These are phyloP conservation scores for Eutypella sp. DNA, from an alignment of 2,329 filamentous ascomycete genomes.

Conservation along the genomic window DNA sequence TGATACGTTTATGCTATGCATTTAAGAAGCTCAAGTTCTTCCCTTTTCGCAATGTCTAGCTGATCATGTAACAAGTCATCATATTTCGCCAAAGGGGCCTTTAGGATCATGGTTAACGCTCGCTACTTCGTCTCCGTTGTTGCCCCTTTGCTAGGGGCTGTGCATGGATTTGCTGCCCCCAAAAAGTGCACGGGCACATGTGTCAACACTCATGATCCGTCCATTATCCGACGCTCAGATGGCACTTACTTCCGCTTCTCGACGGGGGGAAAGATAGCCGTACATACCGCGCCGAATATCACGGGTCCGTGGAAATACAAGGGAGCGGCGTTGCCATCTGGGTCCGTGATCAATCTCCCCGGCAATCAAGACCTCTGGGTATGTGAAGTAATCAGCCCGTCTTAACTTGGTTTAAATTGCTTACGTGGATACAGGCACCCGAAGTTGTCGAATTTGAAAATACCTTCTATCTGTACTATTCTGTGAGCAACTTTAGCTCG, in stretches of 20 bases:
- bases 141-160: conserved; percentile 13
- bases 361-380: conserved; percentile 37
- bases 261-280: conserved; percentile 34
- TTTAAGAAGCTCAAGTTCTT: not conserved
- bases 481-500: conserved; percentile 57
- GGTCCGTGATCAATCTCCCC: conserved; percentile 29
- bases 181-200: conserved; percentile 35
- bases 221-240: conserved; percentile 36
- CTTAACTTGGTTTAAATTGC: no score
- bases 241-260: conserved; percentile 39
- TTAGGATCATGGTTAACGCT: not conserved
- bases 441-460: conserved; percentile 54
- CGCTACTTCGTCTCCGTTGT: not conserved
- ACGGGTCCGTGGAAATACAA: conserved; percentile 36
- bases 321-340: conserved; percentile 31
- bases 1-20: not conserved
- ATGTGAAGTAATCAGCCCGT: conserved; percentile 11
- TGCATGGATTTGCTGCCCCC: conserved; percentile 28
- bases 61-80: not conserved
- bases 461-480: conserved; percentile 63
- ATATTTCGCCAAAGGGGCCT: no score
- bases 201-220: conserved; percentile 33
- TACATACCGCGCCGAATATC: conserved; percentile 31
- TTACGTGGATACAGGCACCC: conserved; percentile 45
- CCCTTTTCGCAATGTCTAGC: not conserved